phyloP scores from a whole-genome alignment of 306 rosid species.

The Hippophae gyantsensis region DNA sequence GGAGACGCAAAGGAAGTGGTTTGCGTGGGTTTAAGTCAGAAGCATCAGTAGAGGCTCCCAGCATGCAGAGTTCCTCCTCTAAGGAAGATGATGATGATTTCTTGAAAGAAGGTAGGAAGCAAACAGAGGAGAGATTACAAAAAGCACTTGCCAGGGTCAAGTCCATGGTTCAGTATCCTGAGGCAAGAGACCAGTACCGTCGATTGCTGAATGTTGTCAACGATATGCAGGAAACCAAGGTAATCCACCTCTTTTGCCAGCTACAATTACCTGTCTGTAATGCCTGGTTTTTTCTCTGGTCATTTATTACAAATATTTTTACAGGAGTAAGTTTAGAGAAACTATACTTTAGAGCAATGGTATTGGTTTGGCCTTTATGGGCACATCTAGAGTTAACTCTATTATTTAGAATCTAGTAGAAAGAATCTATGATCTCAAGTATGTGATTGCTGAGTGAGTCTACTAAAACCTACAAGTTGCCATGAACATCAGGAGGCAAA shows the following conservation, averaged over 20 bases:
- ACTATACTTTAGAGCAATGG: no score
- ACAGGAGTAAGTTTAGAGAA: no score
- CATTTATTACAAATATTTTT: not conserved
- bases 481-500: no score
- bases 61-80: constrained; percentile 28
- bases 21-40: constrained; percentile 78
- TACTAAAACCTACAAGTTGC: no score
- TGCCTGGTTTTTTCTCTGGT: not conserved
- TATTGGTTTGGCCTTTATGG: no score
- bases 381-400: no score
- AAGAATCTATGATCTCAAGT: no score
- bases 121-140: constrained; percentile 69
- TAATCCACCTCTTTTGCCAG: constrained; percentile 11
- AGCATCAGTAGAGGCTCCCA: constrained; percentile 27
- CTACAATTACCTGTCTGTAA: not conserved
- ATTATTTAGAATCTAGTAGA: no score
- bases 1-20: constrained; percentile 86
- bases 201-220: constrained; percentile 59
- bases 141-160: constrained; percentile 83
- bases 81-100: constrained; percentile 63
- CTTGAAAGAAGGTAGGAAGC: constrained; percentile 72
- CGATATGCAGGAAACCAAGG: constrained; percentile 65
- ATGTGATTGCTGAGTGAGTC: no score
- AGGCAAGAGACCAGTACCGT: constrained; percentile 79
- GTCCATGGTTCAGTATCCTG: constrained; percentile 89